Conservation (phyloP, 2,329 filamentous ascomycete species). For the Meredithiella fracta region DNA sequence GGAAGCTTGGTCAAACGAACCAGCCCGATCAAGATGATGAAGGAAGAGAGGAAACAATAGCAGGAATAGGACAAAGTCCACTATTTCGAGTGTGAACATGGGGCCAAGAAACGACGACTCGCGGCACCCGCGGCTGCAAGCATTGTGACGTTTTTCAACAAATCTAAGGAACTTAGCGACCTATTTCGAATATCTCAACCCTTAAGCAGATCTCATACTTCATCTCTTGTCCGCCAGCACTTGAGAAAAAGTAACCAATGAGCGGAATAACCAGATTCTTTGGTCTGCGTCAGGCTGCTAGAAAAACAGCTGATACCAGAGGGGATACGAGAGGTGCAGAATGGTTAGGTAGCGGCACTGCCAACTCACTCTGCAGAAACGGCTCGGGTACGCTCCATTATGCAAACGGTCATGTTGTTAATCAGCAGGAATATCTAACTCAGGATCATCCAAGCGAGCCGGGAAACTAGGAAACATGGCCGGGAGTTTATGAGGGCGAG, state of each 20-base stretch:
- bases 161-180: background rate
- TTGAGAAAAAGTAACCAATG: background rate
- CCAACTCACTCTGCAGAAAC: background rate
- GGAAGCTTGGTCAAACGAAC: constrained; percentile 57
- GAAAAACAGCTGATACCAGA: background rate
- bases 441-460: background rate
- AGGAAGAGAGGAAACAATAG: background rate
- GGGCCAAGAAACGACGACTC: constrained; percentile 3
- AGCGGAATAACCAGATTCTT: background rate
- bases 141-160: constrained; percentile 9
- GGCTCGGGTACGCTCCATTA: background rate
- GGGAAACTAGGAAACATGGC: background rate
- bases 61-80: background rate
- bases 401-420: background rate
- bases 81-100: background rate
- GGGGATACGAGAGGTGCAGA: background rate
- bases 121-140: background rate
- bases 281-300: background rate
- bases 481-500: background rate
- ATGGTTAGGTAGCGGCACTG: background rate
- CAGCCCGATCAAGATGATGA: background rate
- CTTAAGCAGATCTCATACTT: too few relatives aligned
- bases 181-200: background rate
- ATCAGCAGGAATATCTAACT: background rate
- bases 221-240: background rate